Conservation (phyloP, 2,329 filamentous ascomycete species). For the Botrytis aclada region DNA sequence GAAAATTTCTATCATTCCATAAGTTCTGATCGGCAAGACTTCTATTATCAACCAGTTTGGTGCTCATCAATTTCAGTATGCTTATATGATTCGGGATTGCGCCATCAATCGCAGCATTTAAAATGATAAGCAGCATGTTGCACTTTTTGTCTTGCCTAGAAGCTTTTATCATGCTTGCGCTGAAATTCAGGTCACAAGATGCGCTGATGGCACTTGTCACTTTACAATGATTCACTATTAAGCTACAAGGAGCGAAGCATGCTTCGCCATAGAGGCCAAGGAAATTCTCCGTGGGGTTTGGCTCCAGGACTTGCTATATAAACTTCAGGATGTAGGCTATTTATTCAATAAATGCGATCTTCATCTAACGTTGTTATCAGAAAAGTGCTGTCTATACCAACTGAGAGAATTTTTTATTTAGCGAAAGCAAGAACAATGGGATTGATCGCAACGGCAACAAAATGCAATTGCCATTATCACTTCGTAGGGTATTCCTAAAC, state of each 20-base stretch:
- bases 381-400: accelerated
- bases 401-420: background rate
- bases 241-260: accelerated
- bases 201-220: background rate
- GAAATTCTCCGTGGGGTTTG: accelerated
- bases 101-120: background rate
- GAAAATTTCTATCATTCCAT: too few species aligned
- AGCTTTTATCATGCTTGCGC: background rate
- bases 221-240: background rate
- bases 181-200: background rate
- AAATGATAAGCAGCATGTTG: background rate
- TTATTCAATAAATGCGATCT: background rate
- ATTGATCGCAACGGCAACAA: background rate
- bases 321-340: background rate
- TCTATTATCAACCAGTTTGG: background rate
- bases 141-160: background rate
- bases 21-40: background rate
- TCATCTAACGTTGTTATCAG: background rate
- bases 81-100: background rate
- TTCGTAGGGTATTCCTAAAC: background rate
- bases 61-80: background rate
- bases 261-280: background rate
- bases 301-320: background rate
- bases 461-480: background rate
- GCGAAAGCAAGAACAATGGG: background rate